A percentile compares a stretch with the other conserved stretches of the same genome.
Conservation (phyloP, 768 basidiomycete species). For the Albatrellus ellisii region DNA sequence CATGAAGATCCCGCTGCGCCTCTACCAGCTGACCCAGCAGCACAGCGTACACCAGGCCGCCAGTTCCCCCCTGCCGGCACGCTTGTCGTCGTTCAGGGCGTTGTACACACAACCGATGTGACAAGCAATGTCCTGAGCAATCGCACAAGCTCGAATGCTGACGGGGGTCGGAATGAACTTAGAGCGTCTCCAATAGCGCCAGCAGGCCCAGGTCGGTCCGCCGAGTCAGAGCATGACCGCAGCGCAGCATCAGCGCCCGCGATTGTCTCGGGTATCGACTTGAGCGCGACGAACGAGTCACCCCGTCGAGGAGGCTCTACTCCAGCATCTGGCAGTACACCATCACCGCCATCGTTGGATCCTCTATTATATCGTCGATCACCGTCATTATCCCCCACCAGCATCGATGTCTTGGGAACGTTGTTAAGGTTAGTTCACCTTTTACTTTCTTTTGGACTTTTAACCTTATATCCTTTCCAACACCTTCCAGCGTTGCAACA, state of each 20-base stretch:
- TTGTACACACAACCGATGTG: constrained; percentile 66
- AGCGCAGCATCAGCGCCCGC: too few species aligned
- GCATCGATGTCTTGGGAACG: constrained; percentile 77
- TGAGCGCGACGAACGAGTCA: constrained; percentile 3
- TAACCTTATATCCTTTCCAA: neutral
- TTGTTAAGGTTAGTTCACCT: constrained; percentile 47
- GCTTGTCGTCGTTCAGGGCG: constrained; percentile 73
- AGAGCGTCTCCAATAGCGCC: too few species aligned
- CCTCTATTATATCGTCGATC: too few species aligned
- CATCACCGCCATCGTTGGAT: too few species aligned
- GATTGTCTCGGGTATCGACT: constrained; percentile 1
- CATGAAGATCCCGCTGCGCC: constrained; percentile 2
- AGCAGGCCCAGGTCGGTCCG: too few species aligned
- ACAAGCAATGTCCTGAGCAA: constrained; percentile 4
- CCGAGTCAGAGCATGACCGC: too few species aligned
- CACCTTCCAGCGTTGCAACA: constrained; percentile 74
- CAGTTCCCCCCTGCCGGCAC: constrained; percentile 66
- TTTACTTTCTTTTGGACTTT: neutral
- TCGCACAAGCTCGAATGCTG: too few species aligned
- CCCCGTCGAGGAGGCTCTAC: neutral
- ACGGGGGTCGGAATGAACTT: too few species aligned
- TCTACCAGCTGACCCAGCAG: constrained; percentile 14
- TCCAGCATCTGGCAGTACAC: too few species aligned
- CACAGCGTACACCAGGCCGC: constrained; percentile 18
- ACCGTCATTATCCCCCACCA: constrained; percentile 43